These are phyloP conservation scores for Lophiotrema nucula DNA, from an alignment of 495 filamentous ascomycete species.

Conservation along the genomic window DNA sequence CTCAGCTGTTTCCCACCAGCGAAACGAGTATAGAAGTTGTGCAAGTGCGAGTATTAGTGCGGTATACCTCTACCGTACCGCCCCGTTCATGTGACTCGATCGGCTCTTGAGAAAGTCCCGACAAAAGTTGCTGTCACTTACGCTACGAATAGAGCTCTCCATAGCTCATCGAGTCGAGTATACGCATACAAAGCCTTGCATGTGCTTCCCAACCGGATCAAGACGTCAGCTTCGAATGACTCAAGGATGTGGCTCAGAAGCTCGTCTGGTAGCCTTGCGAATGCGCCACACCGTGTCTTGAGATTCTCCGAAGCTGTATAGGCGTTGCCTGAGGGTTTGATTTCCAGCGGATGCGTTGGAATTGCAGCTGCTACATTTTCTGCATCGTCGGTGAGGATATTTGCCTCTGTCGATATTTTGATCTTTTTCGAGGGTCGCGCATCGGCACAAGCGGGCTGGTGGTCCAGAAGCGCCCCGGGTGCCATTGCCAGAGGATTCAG, in stretches of 20 bases:
- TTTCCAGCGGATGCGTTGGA: slow-evolving; percentile 75
- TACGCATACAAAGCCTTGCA: slow-evolving; percentile 91
- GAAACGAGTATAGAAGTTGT: too few relatives aligned
- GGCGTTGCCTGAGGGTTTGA: slow-evolving; percentile 88
- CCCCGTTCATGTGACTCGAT: too few relatives aligned
- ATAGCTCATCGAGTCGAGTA: slow-evolving; percentile 80
- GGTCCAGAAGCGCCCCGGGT: slow-evolving; percentile 16
- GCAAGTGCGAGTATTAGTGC: too few relatives aligned
- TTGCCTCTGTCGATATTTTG: slow-evolving; percentile 25
- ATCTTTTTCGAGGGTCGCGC: slow-evolving; percentile 34
- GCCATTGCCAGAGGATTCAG: slow-evolving; percentile 13
- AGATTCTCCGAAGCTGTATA: slow-evolving; percentile 65
- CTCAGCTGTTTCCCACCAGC: too few relatives aligned
- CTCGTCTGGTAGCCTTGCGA: slow-evolving; percentile 75
- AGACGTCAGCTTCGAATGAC: slow-evolving; percentile 60
- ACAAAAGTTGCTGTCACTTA: too few relatives aligned
- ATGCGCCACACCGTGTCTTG: slow-evolving; percentile 60
- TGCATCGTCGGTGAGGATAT: slow-evolving; percentile 8
- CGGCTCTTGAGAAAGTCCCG: too few relatives aligned
- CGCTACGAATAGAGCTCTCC: slow-evolving; percentile 83
- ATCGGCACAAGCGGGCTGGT: slow-evolving; percentile 11
- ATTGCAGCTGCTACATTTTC: slow-evolving; percentile 38
- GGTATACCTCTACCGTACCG: too few relatives aligned
- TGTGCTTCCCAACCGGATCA: slow-evolving; percentile 70
- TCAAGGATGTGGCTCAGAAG: slow-evolving; percentile 74